Base-by-base conservation (phyloP, 495 filamentous ascomycete genomes). In the Penicillium riverlandense region DNA sequence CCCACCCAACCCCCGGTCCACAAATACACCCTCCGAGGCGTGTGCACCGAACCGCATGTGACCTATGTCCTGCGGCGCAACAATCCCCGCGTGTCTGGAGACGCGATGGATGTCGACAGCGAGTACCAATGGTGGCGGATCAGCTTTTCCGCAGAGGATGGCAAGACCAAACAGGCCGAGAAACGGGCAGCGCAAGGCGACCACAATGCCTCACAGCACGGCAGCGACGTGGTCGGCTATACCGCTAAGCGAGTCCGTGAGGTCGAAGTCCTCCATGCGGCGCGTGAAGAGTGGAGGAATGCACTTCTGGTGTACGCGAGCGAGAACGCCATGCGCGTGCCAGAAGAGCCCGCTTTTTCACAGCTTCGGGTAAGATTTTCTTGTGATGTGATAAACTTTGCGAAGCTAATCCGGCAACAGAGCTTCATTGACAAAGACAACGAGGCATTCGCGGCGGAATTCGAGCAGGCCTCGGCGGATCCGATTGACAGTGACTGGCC, bases 121-220 rank as follows among this genome's bases (percentile, higher is more conserved):
- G 62, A 65, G 28, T 70, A 66, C 57, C 69, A 78, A 42, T 79
- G 75, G 76, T 79, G 75, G 76, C 74, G 73, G 12, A 65, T 75
- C 46, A 72, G 69, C 43, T 79, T 71, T 49, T 71, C 72, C 2
- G 53, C 59, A 14, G 70, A 70, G 11, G 72, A 76, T 46, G 65
- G 65, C 14, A 73, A 70, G 48, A 57, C 58, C 11, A 56, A 57
- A 16, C 65, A 62, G 53, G 55, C 62, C 4, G 49, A 48, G 46
- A 69, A 58, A 44, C 37, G 33, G 38, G 51, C 57, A 34, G 44
- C 53, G 1, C 38, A 55, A 9, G 52, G 35, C 9, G 54, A 52
- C 15, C 35, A 48, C 13, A 28, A 49, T 8, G 39, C 46, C 7
- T 41, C 55, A 1, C 58, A 55, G 29, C 45, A 66, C 39, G 55